Percentiles rank a stretch among this genome's conserved stretches.
phyloP scores from a whole-genome alignment of 2,329 filamentous ascomycete species.

The Byssothecium circinans region DNA sequence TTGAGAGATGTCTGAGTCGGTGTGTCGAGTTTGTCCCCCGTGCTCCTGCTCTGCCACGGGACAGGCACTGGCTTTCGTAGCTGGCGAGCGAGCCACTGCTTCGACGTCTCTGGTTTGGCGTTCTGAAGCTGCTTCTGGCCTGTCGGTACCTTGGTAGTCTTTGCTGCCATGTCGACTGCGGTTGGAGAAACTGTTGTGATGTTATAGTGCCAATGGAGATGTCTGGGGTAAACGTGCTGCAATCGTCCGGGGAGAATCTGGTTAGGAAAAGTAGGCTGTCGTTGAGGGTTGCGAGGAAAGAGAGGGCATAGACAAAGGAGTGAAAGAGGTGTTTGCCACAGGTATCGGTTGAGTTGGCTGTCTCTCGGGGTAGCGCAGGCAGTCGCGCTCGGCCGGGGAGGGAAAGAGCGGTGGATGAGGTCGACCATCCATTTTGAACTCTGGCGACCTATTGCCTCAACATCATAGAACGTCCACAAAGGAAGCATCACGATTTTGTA shows the following conservation, averaged over 20 bases:
- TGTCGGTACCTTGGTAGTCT: constrained; percentile 16
- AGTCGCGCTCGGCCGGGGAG: background rate
- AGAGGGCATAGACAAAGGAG: background rate
- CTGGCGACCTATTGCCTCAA: no score
- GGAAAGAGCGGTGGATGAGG: background rate
- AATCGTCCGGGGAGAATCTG: background rate
- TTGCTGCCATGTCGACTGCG: constrained; percentile 21
- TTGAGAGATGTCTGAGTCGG: constrained; percentile 11
- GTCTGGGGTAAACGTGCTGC: constrained; percentile 8
- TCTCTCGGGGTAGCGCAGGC: background rate
- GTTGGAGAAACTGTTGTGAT: constrained; percentile 8
- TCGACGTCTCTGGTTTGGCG: constrained; percentile 21
- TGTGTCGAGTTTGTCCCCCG: constrained; percentile 2
- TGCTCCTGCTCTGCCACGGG: constrained; percentile 16
- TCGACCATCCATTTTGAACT: no score
- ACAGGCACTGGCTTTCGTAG: constrained; percentile 23
- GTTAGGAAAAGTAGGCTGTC: constrained; percentile 1
- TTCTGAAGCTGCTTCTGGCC: constrained; percentile 4
- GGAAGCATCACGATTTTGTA: no score
- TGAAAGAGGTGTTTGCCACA: background rate
- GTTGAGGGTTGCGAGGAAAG: background rate
- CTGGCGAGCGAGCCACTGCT: constrained; percentile 30
- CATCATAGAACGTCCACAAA: no score
- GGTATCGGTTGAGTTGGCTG: background rate
- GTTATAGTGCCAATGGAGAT: constrained; percentile 5